These are phyloP conservation scores for Suillus variegatus DNA, from an alignment of 768 basidiomycete species.

Conservation along the genomic window DNA sequence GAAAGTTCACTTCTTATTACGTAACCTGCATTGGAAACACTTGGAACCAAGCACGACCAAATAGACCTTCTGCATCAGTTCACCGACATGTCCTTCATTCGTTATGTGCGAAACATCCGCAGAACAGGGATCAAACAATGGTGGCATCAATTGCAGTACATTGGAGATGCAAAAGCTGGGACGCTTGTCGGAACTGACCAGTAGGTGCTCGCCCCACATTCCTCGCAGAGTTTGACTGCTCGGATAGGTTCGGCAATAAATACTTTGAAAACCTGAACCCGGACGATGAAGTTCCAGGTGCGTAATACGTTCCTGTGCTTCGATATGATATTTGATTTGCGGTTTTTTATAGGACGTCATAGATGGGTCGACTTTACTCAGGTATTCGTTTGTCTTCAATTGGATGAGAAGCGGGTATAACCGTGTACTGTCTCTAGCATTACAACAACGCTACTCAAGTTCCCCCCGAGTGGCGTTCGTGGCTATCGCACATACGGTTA, in stretches of 20 bases:
- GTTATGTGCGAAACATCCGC: slow-evolving; percentile 76
- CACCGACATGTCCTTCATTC: slow-evolving; percentile 61
- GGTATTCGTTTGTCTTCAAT: slow-evolving; percentile 37
- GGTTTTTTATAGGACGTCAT: slow-evolving; percentile 69
- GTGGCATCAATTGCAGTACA: slow-evolving; percentile 92
- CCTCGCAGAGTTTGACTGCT: slow-evolving; percentile 6
- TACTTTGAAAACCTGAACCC: slow-evolving; percentile 92
- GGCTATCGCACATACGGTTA: slow-evolving; percentile 88
- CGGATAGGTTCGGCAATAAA: slow-evolving; percentile 84
- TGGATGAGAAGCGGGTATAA: background rate
- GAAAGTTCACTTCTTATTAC: background rate
- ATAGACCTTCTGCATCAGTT: slow-evolving; percentile 12
- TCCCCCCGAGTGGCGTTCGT: slow-evolving; percentile 96
- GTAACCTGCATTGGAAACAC: background rate
- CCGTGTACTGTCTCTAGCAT: slow-evolving; percentile 46
- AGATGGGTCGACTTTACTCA: slow-evolving; percentile 96
- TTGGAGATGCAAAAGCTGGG: slow-evolving; percentile 92
- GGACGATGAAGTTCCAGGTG: slow-evolving; percentile 87
- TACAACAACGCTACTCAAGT: slow-evolving; percentile 92
- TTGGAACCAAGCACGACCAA: slow-evolving; percentile 26
- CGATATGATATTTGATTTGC: background rate
- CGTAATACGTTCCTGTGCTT: slow-evolving; percentile 18
- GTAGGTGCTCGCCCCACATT: slow-evolving; percentile 49
- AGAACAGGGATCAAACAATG: slow-evolving; percentile 81
- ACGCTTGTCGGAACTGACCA: slow-evolving; percentile 75